These are phyloP conservation scores for Rhodotorula mucilaginosa DNA, from an alignment of 1,284 basidiomycete species.

Conservation along the genomic window DNA sequence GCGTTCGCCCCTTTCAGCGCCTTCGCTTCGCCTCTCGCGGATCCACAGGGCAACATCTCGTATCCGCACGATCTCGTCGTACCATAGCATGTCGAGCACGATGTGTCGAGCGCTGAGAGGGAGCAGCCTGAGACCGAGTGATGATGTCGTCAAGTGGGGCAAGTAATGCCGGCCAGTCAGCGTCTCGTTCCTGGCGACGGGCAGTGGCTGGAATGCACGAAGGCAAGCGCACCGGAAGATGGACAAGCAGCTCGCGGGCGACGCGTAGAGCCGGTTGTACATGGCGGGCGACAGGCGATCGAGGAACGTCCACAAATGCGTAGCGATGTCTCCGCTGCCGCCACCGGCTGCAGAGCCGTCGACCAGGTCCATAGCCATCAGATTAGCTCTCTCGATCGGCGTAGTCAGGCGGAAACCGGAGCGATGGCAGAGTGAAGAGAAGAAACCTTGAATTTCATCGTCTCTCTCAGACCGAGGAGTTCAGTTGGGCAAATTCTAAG, in stretches of 20 bases:
- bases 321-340: not conserved
- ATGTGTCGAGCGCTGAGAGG: constrained; percentile 84
- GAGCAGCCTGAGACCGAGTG: constrained; percentile 58
- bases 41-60: constrained; percentile 79
- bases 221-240: constrained; percentile 70
- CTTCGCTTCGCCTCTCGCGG: constrained; percentile 55
- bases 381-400: too few species aligned
- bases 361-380: not conserved
- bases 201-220: too few species aligned
- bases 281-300: constrained; percentile 80
- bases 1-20: constrained; percentile 54
- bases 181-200: not conserved
- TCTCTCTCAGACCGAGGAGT: too few species aligned
- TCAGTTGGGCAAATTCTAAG: too few species aligned
- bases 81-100: constrained; percentile 87
- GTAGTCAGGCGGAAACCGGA: too few species aligned
- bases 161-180: not conserved
- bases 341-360: not conserved
- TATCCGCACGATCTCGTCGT: constrained; percentile 68
- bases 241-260: constrained; percentile 87
- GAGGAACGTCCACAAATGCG: constrained; percentile 58
- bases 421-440: too few species aligned
- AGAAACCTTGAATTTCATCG: too few species aligned
- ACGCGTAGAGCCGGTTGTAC: constrained; percentile 77
- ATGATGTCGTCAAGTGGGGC: not conserved